phyloP scores from a whole-genome alignment of 768 basidiomycete species.

The Clitopilus passeckerianus region DNA sequence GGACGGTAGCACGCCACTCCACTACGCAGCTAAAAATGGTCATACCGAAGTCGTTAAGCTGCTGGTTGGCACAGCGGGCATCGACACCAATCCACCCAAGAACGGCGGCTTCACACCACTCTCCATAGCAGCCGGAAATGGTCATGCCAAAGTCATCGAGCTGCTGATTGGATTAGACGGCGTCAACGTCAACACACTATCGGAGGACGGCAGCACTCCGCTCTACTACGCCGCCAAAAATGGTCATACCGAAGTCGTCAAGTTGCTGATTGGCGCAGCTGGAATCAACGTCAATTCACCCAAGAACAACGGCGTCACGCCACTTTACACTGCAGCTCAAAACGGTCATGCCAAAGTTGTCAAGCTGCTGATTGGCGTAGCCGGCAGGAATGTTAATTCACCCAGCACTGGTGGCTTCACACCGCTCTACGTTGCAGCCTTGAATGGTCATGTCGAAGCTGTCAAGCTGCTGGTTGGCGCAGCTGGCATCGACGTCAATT shows the following conservation, averaged over 20 bases:
- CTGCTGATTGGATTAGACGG: not conserved
- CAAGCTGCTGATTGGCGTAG: too few species aligned
- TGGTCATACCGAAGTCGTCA: not conserved
- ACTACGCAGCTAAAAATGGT: too few species aligned
- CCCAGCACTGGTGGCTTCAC: not conserved
- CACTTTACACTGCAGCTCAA: not conserved
- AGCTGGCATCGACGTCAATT: not conserved
- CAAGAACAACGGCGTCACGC: not conserved
- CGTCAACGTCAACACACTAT: not conserved
- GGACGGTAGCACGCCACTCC: too few species aligned
- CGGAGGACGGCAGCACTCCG: not conserved
- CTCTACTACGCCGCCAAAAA: not conserved
- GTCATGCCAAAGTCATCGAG: not conserved
- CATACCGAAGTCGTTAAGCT: too few species aligned
- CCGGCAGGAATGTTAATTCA: not conserved
- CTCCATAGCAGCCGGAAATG: not conserved
- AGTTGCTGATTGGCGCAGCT: not conserved
- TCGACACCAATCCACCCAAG: too few species aligned
- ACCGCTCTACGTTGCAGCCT: not conserved
- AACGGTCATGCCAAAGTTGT: not conserved
- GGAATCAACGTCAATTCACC: not conserved
- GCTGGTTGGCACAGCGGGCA: too few species aligned
- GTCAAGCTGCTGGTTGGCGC: not conserved
- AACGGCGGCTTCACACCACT: not conserved
- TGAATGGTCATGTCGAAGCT: not conserved